Conservation (phyloP, 148 eudicot species). For the Beta vulgaris region DNA sequence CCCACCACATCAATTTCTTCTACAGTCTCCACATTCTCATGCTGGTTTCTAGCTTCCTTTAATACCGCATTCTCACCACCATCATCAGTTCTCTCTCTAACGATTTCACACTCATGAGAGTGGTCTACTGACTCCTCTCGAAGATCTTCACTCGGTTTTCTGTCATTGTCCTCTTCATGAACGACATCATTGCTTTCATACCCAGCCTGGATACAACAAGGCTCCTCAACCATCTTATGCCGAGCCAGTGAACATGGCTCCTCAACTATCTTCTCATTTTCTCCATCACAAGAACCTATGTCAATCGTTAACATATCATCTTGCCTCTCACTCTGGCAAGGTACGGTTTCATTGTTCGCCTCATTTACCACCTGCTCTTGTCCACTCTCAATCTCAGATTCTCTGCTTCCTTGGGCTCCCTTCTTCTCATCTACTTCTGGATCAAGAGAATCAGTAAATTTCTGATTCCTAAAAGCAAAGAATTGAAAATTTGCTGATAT, state of each 20-base stretch:
- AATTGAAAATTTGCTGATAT: slow-evolving; percentile 15
- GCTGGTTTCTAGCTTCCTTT: slow-evolving; percentile 28
- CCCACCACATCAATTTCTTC: slow-evolving; percentile 23
- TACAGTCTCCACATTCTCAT: slow-evolving; percentile 15
- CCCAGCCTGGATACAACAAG: slow-evolving; percentile 1
- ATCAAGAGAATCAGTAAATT: not conserved
- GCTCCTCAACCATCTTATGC: slow-evolving; percentile 18
- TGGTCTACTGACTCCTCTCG: slow-evolving; percentile 15
- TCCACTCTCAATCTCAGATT: slow-evolving; percentile 13
- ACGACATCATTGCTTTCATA: slow-evolving; percentile 12
- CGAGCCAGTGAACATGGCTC: slow-evolving; percentile 28
- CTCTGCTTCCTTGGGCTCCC: slow-evolving; percentile 23
- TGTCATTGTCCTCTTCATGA: slow-evolving; percentile 23
- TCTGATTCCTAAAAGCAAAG: slow-evolving; percentile 23
- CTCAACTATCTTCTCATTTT: slow-evolving; percentile 28
- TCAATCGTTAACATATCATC: slow-evolving; percentile 2
- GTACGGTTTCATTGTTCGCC: slow-evolving; percentile 30
- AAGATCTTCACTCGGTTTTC: slow-evolving; percentile 16
- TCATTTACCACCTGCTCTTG: slow-evolving; percentile 20
- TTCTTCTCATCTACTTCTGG: slow-evolving; percentile 9
- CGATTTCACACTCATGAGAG: slow-evolving; percentile 27
- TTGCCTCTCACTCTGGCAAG: slow-evolving; percentile 18
- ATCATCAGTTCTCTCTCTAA: slow-evolving; percentile 15
- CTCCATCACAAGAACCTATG: slow-evolving; percentile 23
- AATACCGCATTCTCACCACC: slow-evolving; percentile 28